Evolutionary conservation across 371 early-diverging fungal species (phyloP).

Genomic region (Mortierella sp.): DNA sequence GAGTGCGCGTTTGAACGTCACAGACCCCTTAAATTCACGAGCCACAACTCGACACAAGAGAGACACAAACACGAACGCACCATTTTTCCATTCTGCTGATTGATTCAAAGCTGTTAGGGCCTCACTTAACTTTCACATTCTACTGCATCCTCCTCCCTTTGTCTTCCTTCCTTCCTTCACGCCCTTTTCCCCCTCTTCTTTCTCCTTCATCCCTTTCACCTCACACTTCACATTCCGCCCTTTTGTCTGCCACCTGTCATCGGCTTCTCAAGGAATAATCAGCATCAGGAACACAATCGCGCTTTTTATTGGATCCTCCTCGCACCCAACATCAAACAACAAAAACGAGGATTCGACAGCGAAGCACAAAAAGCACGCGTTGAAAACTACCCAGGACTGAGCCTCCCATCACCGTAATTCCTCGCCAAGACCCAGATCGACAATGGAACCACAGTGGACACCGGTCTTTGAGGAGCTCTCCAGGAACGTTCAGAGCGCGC

Average conservation of each 20-base stretch:
- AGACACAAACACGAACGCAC: conserved; percentile 11
- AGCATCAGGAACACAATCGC: not conserved
- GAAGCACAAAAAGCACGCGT: not conserved
- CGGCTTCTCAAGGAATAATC: not conserved
- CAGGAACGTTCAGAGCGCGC: conserved; percentile 29
- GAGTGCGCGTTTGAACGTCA: conserved; percentile 8
- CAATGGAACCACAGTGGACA: conserved; percentile 52
- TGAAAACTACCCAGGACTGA: not conserved
- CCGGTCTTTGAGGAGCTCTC: conserved; percentile 51
- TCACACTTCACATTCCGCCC: not conserved
- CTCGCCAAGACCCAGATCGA: not conserved
- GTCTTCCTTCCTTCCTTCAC: not conserved
- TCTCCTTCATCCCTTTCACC: not conserved
- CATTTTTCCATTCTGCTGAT: not conserved
- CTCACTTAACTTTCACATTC: not conserved
- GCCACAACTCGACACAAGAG: conserved; percentile 12
- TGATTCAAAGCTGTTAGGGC: not conserved
- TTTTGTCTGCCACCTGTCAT: conserved; percentile 6
- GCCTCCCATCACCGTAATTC: not conserved
- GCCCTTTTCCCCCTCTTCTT: not conserved
- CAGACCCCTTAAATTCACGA: conserved; percentile 18
- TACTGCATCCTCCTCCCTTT: not conserved
- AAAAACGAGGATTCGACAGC: not conserved
- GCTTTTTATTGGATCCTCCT: not conserved
- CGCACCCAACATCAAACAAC: not conserved